phyloP scores from a whole-genome alignment of 106 monocot species.

The Dioscorea alata region DNA sequence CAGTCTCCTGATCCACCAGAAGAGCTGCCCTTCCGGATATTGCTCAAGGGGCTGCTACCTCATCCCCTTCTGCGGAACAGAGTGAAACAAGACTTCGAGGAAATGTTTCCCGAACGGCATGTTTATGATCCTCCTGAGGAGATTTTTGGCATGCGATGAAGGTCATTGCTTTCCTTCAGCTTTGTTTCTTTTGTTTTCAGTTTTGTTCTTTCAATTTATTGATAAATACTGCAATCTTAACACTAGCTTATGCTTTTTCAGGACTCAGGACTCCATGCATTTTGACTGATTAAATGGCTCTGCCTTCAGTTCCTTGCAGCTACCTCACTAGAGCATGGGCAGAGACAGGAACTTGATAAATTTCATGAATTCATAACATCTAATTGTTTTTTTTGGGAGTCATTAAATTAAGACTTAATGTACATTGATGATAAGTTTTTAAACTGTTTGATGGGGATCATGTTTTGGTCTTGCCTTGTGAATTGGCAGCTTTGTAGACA shows the following conservation, averaged over 20 bases:
- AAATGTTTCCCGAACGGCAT: slow-evolving; percentile 91
- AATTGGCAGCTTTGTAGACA: no score
- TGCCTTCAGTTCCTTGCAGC: no score
- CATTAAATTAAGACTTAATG: no score
- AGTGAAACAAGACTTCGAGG: slow-evolving; percentile 90
- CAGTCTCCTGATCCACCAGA: slow-evolving; percentile 88
- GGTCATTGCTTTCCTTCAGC: slow-evolving; percentile 5
- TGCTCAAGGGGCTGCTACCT: slow-evolving; percentile 88
- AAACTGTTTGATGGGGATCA: no score
- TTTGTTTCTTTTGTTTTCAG: neutral
- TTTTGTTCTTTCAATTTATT: neutral
- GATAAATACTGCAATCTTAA: neutral
- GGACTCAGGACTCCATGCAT: neutral
- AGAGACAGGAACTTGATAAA: no score
- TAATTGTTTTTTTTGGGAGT: no score
- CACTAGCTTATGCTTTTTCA: neutral
- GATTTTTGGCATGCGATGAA: slow-evolving; percentile 81
- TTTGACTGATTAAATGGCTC: neutral
- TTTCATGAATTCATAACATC: no score
- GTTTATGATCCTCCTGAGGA: slow-evolving; percentile 96
- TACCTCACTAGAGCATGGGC: no score
- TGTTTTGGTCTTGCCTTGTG: no score
- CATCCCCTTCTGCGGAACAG: slow-evolving; percentile 80
- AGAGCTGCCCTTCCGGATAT: slow-evolving; percentile 78
- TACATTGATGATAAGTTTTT: no score